Base-by-base conservation (phyloP, 1,139 yeast species). In the Suhomyces ambrosiae region DNA sequence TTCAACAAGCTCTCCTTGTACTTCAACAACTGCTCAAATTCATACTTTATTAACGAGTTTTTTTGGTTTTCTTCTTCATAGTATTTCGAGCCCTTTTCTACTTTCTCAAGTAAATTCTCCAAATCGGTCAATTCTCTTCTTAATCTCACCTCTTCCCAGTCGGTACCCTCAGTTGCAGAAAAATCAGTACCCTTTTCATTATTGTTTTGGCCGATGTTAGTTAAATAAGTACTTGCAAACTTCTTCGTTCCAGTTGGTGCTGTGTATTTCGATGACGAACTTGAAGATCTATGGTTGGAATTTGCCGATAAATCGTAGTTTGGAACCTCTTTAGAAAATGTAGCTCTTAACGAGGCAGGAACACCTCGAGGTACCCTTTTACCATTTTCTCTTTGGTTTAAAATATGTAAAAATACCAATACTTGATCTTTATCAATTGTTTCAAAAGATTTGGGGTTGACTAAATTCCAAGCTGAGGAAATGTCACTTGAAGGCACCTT, bases 381-480 rank as follows among this genome's bases (percentile, higher is more conserved):
- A 23, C 96, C 96, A 54, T 83, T 82, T 45, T 88, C 86, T 51
- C 97, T 76, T 61, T 90, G 96, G 61, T 89, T 88, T 52, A 92
- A 73, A 49, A 90, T 88, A 63, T 92, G 98, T 49, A 92, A 71
- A 50, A 87, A 89, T 24, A 87, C 95, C 49, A 89, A 67, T 18
- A 89, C 82, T 60, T 94, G 98, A 62, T 92, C 97, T 53, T 86
- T 88, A 60, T 90, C 97, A 46, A 92, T 88, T 11, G 95, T 83
- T 54, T 85, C 89, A 39, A 81, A 79, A 31, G 85, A 80, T 53
- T 86, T 84, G 5, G 98, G 97, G 55, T 92, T 92, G 32, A 94
- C 95, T 43, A 92, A 69, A 58, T 87, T 88, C 97, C 98, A 92
- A 1, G 97, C 96, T 22, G 87, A 82, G 21, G 90, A 80, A n/a